phyloP scores from a whole-genome alignment of 1,139 yeast genomes.

The Hemisphaericaspora lyxosophila region DNA sequence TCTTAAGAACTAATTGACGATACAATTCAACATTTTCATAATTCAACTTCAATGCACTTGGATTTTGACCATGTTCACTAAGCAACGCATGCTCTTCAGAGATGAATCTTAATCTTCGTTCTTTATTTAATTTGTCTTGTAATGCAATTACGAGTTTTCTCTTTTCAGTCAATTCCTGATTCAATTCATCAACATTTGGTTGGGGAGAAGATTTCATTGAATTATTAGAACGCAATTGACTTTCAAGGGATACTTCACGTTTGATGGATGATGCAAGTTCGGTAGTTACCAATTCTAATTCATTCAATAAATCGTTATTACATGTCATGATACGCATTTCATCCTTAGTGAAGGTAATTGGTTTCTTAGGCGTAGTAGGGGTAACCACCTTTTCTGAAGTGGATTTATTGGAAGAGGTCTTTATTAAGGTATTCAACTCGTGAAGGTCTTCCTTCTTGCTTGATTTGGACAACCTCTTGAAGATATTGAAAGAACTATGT shows the following conservation, averaged over 20 bases:
- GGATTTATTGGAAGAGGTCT: constrained; percentile 11
- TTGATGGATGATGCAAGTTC: constrained; percentile 72
- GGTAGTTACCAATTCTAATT: constrained; percentile 64
- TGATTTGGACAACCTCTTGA: constrained; percentile 36
- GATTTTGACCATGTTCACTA: constrained; percentile 52
- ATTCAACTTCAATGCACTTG: constrained; percentile 56
- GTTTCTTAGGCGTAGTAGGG: constrained; percentile 6
- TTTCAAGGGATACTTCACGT: constrained; percentile 61
- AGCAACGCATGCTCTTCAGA: constrained; percentile 69
- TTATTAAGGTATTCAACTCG: constrained; percentile 4
- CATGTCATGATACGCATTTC: constrained; percentile 64
- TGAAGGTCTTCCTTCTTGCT: constrained; percentile 13
- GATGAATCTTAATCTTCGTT: constrained; percentile 61
- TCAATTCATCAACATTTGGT: constrained; percentile 20
- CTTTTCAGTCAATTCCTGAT: constrained; percentile 38
- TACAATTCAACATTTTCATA: constrained; percentile 57
- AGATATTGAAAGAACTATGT: constrained; percentile 19
- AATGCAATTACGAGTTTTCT: constrained; percentile 50
- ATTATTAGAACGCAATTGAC: constrained; percentile 29
- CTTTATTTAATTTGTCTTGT: constrained; percentile 60
- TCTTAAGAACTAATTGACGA: constrained; percentile 46
- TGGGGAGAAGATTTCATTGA: constrained; percentile 6
- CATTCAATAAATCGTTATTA: constrained; percentile 57
- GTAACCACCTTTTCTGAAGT: constrained; percentile 12
- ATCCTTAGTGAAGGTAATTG: constrained; percentile 48